Evolutionary conservation across 2,329 filamentous ascomycete genomes (phyloP).

Genomic region (Fusarium dlaminii): DNA sequence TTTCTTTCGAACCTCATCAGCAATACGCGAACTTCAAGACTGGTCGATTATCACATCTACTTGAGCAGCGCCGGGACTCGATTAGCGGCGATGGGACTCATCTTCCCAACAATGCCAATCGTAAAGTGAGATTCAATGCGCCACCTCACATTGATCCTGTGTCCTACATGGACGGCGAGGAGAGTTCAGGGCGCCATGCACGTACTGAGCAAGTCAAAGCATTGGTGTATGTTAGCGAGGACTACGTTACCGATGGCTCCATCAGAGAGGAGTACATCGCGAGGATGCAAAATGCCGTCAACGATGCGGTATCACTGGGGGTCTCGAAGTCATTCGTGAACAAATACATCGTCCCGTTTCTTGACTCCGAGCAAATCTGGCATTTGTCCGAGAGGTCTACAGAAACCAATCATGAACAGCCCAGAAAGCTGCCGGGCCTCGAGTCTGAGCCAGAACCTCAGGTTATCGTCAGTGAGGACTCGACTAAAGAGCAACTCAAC

Average conservation of each 20-base stretch:
- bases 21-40: not conserved
- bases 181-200: not conserved
- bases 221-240: not conserved
- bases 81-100: not conserved
- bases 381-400: too few relatives aligned
- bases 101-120: not conserved
- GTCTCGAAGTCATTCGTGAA: not conserved
- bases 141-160: too few relatives aligned
- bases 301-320: not conserved
- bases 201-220: not conserved
- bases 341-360: not conserved
- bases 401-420: not conserved
- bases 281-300: not conserved
- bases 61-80: not conserved
- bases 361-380: not conserved
- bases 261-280: conserved; percentile 3
- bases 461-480: too few relatives aligned
- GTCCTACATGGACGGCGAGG: not conserved
- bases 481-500: too few relatives aligned
- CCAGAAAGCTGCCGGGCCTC: not conserved
- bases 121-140: not conserved
- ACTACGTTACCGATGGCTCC: not conserved
- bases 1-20: not conserved
- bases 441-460: not conserved
- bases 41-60: not conserved